A percentile compares a stretch with the other conserved stretches of the same genome.
Evolutionary conservation across 164 flowering plant species (phyloP).

Genomic region (Stephania japonica): DNA sequence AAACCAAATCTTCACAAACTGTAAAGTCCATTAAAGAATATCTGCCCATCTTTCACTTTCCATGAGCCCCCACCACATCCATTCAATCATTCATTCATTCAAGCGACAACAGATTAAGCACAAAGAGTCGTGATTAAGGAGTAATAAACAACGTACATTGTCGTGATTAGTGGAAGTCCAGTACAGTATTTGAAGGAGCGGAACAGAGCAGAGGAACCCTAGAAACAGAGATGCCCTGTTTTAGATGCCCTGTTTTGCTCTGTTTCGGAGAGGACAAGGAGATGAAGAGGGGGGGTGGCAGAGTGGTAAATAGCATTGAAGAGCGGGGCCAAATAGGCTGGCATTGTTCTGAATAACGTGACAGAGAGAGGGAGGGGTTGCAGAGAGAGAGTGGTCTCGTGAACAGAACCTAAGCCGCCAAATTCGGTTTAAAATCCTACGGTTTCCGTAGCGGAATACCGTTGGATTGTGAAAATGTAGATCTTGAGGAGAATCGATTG

Average conservation of each 20-base stretch:
- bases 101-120: not conserved
- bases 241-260: not conserved
- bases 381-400: not conserved
- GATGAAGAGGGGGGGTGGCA: conserved; percentile 13
- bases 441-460: not conserved
- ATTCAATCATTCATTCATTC: not conserved
- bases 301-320: conserved; percentile 26
- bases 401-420: not conserved
- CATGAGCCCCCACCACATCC: not conserved
- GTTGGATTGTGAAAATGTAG: too few relatives aligned
- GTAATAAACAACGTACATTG: not conserved
- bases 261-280: conserved; percentile 4
- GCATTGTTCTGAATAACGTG: conserved; percentile 15
- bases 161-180: not conserved
- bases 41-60: conserved; percentile 1
- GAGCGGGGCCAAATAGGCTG: conserved; percentile 3
- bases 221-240: conserved; percentile 7
- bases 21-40: not conserved
- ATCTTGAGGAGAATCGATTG: too few relatives aligned
- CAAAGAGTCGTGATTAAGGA: not conserved
- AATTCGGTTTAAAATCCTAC: not conserved
- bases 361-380: conserved; percentile 4
- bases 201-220: conserved; percentile 4
- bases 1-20: conserved; percentile 1
- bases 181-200: not conserved